Percentiles rank a stretch among this genome's conserved stretches.
Conservation (phyloP, 441 rosid species). For the Pelargonium citronellum region DNA sequence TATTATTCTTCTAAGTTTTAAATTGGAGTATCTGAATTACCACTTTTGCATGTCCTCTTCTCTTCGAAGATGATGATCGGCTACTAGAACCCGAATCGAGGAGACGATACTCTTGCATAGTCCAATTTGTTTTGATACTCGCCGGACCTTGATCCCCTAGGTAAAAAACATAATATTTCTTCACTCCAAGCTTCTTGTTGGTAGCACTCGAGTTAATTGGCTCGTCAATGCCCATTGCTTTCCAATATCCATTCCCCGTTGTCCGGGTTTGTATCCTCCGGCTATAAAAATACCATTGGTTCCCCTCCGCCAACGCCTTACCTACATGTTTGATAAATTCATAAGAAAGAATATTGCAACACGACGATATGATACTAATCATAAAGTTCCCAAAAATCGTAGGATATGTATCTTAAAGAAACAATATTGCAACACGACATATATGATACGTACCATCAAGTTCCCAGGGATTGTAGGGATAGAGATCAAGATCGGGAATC, state of each 20-base stretch:
- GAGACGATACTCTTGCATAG: slow-evolving; percentile 75
- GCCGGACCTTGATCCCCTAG: slow-evolving; percentile 43
- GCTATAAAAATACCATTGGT: slow-evolving; percentile 76
- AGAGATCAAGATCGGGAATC: slow-evolving; percentile 83
- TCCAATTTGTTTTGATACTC: slow-evolving; percentile 54
- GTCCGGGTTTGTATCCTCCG: slow-evolving; percentile 48
- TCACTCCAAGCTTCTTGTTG: slow-evolving; percentile 52
- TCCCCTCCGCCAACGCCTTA: slow-evolving; percentile 74
- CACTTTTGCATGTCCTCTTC: slow-evolving; percentile 31
- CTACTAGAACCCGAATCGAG: slow-evolving; percentile 26
- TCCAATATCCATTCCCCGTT: slow-evolving; percentile 72
- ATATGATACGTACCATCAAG: slow-evolving; percentile 50
- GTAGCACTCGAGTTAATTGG: slow-evolving; percentile 36
- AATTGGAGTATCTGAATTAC: slow-evolving; percentile 22
- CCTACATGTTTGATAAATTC: slow-evolving; percentile 29
- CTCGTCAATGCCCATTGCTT: slow-evolving; percentile 57
- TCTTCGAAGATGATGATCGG: slow-evolving; percentile 36
- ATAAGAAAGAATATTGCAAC: no score
- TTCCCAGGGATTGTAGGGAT: slow-evolving; percentile 87
- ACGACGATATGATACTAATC: not conserved
- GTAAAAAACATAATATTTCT: slow-evolving; percentile 46
- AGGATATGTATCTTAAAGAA: slow-evolving; percentile 20
- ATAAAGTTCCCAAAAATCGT: slow-evolving; percentile 83
- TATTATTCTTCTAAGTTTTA: no score
- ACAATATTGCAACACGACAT: no score